These are phyloP conservation scores for Rhodamnia argentea DNA, from an alignment of 345 rosid species.

Conservation along the genomic window DNA sequence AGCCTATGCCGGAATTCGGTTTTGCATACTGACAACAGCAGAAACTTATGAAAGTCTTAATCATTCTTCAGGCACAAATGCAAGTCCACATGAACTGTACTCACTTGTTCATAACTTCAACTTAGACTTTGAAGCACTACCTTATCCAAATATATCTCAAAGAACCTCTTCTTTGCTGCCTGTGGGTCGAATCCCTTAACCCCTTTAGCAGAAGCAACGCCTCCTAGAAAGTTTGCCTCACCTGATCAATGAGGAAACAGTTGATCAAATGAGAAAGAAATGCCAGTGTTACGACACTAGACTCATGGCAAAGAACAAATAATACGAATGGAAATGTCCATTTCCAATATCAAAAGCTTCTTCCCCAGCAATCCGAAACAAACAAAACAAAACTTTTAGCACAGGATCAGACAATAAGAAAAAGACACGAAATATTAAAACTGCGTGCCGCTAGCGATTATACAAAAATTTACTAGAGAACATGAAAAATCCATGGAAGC, in stretches of 20 bases:
- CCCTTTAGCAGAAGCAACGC: conserved; percentile 86
- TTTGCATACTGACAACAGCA: conserved; percentile 55
- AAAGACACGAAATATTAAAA: neutral
- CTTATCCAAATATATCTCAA: conserved; percentile 88
- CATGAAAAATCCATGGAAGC: neutral
- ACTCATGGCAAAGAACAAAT: neutral
- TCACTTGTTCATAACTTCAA: neutral
- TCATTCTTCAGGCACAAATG: neutral
- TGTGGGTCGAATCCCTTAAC: conserved; percentile 55
- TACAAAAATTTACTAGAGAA: neutral
- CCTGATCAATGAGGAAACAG: conserved; percentile 27
- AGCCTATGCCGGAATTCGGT: conserved; percentile 93
- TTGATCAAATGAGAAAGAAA: neutral
- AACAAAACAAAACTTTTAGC: neutral
- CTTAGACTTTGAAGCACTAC: conserved; percentile 14
- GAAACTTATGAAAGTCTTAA: neutral
- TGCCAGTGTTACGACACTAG: neutral
- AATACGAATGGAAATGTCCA: neutral
- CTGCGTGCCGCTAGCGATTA: neutral
- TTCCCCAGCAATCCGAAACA: neutral
- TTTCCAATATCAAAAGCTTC: neutral
- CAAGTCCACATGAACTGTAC: neutral
- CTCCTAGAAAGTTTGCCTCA: conserved; percentile 86
- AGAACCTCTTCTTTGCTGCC: conserved; percentile 72
- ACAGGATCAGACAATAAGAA: neutral